Percentiles rank a stretch among this genome's conserved stretches.
phyloP scores from a whole-genome alignment of 192 early-diverging fungal genomes.

The Umbelopsis sp. region DNA sequence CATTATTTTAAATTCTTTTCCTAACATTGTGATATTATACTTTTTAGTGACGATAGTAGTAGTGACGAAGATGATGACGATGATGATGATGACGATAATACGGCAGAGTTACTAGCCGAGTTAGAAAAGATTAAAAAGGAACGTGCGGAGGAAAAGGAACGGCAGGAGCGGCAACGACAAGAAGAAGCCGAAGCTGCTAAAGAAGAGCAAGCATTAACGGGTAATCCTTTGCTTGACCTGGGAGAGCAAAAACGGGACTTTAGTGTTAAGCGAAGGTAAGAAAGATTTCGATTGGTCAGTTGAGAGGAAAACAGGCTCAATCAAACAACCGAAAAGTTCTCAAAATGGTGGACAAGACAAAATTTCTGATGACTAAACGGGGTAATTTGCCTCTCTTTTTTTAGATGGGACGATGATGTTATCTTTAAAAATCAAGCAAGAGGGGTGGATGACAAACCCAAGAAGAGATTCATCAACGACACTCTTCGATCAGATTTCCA shows the following conservation, averaged over 20 bases:
- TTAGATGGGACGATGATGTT: constrained; percentile 97
- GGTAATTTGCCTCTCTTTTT: not conserved
- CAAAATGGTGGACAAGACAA: too few species aligned
- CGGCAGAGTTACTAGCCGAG: constrained; percentile 79
- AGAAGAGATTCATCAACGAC: constrained; percentile 98
- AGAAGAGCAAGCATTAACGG: constrained; percentile 64
- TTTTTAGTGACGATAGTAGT: constrained; percentile 1
- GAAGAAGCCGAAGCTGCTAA: constrained; percentile 61
- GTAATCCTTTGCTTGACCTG: constrained; percentile 84
- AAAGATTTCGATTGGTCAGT: not conserved
- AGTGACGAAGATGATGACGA: constrained; percentile 43
- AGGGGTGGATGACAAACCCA: constrained; percentile 82
- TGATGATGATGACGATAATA: constrained; percentile 90
- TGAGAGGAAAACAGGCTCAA: not conserved
- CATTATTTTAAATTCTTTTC: not conserved
- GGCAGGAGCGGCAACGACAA: constrained; percentile 55
- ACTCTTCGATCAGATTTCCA: constrained; percentile 96
- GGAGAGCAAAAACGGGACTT: constrained; percentile 58
- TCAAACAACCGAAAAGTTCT: too few species aligned
- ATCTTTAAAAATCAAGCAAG: constrained; percentile 97
- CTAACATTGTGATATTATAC: not conserved
- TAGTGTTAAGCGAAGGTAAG: constrained; percentile 78
- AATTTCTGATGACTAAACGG: constrained; percentile 9
- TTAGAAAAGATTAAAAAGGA: constrained; percentile 93
- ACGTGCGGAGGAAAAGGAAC: constrained; percentile 87